These are phyloP conservation scores for Podospora pseudopauciseta DNA, from an alignment of 495 filamentous ascomycete species.

Conservation along the genomic window DNA sequence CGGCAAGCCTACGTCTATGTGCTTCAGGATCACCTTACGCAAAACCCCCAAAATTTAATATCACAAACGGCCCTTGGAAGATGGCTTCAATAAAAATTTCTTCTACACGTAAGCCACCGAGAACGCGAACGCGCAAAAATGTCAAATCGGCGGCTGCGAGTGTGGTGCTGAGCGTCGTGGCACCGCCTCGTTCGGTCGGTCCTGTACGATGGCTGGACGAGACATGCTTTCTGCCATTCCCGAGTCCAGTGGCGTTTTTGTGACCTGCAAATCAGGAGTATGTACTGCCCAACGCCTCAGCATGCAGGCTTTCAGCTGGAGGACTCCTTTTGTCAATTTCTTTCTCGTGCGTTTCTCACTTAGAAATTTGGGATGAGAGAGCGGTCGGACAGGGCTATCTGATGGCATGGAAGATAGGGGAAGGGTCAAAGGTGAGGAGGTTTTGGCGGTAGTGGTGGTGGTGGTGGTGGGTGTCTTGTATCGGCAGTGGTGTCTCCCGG, in stretches of 20 bases:
- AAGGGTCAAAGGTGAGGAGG: neutral
- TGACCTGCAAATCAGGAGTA: neutral
- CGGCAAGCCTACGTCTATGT: neutral
- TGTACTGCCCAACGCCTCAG: neutral
- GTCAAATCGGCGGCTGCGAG: slow-evolving; percentile 3
- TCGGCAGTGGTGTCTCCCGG: neutral
- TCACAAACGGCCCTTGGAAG: neutral
- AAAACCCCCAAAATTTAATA: neutral
- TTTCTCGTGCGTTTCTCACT: neutral
- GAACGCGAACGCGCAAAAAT: neutral
- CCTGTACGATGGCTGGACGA: neutral
- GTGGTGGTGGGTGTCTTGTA: neutral
- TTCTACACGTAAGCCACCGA: neutral
- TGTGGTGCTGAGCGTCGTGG: neutral
- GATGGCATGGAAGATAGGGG: neutral
- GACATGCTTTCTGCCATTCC: neutral
- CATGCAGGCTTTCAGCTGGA: neutral
- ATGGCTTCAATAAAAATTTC: neutral
- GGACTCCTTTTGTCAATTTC: neutral
- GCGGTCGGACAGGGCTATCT: neutral
- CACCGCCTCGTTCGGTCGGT: neutral
- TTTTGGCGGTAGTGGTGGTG: neutral
- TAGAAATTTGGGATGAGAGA: neutral
- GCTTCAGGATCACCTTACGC: too few species aligned
- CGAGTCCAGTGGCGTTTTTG: neutral